Percentiles rank a stretch among this genome's conserved stretches.
These are phyloP conservation scores for Atkinsonella hypoxylon DNA, from an alignment of 2,329 filamentous ascomycete species.

Conservation along the genomic window DNA sequence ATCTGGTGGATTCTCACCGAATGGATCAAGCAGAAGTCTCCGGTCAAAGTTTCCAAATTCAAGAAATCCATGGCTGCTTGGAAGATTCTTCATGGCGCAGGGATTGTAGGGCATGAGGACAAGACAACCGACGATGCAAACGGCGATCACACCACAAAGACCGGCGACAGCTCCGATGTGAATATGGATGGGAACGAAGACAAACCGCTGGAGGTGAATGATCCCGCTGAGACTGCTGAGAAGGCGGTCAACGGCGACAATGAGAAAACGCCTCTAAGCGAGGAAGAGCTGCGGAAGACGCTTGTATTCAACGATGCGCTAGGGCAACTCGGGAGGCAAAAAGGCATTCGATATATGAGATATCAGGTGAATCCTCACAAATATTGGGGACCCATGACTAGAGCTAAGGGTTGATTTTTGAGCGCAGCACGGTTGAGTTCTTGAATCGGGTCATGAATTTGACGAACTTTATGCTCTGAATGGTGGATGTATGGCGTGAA, in stretches of 20 bases:
- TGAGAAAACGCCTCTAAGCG: conserved; percentile 10
- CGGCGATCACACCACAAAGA: not conserved
- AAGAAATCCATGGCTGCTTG: conserved; percentile 60
- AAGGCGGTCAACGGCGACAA: conserved; percentile 13
- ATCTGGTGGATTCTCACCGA: conserved; percentile 92
- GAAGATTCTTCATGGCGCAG: conserved; percentile 44
- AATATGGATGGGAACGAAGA: conserved; percentile 29
- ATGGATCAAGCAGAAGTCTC: conserved; percentile 72
- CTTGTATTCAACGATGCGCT: conserved; percentile 64
- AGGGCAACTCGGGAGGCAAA: conserved; percentile 61
- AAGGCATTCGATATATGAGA: conserved; percentile 56
- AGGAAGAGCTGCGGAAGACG: conserved; percentile 43
- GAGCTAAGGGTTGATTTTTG: conserved; percentile 28
- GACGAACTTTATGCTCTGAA: no score
- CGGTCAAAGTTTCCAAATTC: conserved; percentile 61
- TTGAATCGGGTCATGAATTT: no score
- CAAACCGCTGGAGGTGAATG: conserved; percentile 6
- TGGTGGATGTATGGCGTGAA: no score
- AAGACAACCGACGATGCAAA: conserved; percentile 5
- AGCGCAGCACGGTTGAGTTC: no score
- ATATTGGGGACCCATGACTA: conserved; percentile 83
- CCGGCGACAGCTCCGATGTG: conserved; percentile 10
- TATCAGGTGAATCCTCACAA: conserved; percentile 85
- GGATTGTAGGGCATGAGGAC: conserved; percentile 22
- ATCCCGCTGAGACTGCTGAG: conserved; percentile 3